Evolutionary conservation across 345 rosid genomes (phyloP).

Genomic region (Populus davidiana): DNA sequence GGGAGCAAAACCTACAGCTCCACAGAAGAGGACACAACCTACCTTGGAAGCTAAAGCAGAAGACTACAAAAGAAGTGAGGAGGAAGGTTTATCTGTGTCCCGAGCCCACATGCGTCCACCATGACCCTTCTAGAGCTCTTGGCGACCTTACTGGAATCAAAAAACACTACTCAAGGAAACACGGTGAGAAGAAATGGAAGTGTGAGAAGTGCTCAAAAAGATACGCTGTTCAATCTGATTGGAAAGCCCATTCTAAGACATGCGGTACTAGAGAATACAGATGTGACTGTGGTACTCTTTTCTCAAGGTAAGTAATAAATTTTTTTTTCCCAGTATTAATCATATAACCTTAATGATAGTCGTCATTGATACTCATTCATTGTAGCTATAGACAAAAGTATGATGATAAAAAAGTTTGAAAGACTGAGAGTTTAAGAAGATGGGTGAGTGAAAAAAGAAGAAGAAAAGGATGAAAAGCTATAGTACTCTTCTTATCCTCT

Average conservation of each 20-base stretch:
- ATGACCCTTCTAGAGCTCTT: slow-evolving; percentile 27
- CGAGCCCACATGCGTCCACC: slow-evolving; percentile 26
- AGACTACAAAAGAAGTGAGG: slow-evolving; percentile 26
- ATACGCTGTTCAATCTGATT: slow-evolving; percentile 27
- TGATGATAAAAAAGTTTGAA: not conserved
- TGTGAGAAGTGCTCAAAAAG: slow-evolving; percentile 23
- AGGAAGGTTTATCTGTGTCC: slow-evolving; percentile 26
- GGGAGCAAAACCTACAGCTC: slow-evolving; percentile 26
- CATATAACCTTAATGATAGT: not conserved
- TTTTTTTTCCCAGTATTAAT: not conserved
- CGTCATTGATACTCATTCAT: not conserved
- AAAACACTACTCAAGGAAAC: slow-evolving; percentile 24
- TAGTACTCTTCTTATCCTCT: not conserved
- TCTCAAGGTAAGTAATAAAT: slow-evolving; percentile 19
- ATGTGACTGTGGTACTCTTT: slow-evolving; percentile 25
- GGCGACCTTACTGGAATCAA: slow-evolving; percentile 29
- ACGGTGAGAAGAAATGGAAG: slow-evolving; percentile 31
- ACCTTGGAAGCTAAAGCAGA: slow-evolving; percentile 30
- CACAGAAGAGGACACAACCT: slow-evolving; percentile 31
- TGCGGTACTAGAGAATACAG: slow-evolving; percentile 20
- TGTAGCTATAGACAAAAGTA: slow-evolving; percentile 1
- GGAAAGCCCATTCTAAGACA: slow-evolving; percentile 28
- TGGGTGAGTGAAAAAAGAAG: not conserved
- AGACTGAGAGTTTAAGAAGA: not conserved
- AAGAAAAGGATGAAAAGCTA: not conserved